phyloP scores from a whole-genome alignment of 2,329 filamentous ascomycete genomes.

The Fulvia fulva region DNA sequence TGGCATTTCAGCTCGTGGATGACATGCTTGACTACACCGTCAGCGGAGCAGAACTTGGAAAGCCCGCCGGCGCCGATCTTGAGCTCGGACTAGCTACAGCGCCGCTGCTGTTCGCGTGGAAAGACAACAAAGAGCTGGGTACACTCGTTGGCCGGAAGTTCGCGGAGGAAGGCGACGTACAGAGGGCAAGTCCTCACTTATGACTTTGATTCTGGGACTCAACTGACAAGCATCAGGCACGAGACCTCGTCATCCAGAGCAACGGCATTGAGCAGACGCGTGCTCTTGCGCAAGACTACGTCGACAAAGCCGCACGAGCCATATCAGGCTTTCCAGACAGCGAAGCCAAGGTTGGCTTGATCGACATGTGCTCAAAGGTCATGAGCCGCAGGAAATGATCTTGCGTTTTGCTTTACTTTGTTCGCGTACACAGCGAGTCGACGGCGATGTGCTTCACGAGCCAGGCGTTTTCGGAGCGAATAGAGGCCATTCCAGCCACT shows the following conservation, averaged over 20 bases:
- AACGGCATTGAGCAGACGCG: constrained; percentile 90
- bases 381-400: constrained; percentile 77
- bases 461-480: constrained; percentile 3
- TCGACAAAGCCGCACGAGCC: constrained; percentile 80
- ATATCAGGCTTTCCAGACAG: constrained; percentile 84
- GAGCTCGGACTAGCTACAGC: constrained; percentile 92
- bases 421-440: neutral
- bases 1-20: constrained; percentile 96
- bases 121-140: constrained; percentile 73
- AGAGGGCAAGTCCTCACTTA: constrained; percentile 59
- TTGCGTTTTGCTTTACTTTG: neutral
- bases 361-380: constrained; percentile 93
- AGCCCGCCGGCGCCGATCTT: constrained; percentile 89
- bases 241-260: constrained; percentile 75
- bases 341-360: constrained; percentile 84
- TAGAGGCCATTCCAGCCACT: neutral
- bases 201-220: neutral
- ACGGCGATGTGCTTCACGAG: neutral
- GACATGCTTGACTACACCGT: constrained; percentile 97
- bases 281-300: constrained; percentile 84
- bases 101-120: constrained; percentile 90
- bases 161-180: constrained; percentile 73
- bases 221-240: constrained; percentile 58
- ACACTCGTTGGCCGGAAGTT: constrained; percentile 91
- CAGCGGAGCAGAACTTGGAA: constrained; percentile 78